Percentiles rank a stretch among this genome's conserved stretches.
Conservation (phyloP, 495 filamentous ascomycete genomes). For the Lentithecium fluviatile region DNA sequence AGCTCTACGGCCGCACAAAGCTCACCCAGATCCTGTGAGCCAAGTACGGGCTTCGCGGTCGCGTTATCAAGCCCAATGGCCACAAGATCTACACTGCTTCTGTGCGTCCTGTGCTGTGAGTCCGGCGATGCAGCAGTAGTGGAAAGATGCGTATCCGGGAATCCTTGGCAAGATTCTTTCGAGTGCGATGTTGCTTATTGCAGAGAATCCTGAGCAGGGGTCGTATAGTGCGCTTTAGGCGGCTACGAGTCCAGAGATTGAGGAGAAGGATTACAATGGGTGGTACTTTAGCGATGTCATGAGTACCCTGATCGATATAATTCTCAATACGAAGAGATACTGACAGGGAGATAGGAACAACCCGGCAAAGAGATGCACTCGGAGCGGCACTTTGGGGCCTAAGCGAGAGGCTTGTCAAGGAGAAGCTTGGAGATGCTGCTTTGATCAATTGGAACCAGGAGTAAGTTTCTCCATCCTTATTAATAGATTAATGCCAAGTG, state of each 20-base stretch:
- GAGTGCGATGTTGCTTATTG: constrained; percentile 38
- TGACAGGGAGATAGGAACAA: constrained; percentile 16
- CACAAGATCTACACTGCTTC: constrained; percentile 47
- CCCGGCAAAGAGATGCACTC: constrained; percentile 42
- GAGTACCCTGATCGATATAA: background rate
- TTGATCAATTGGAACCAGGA: constrained; percentile 41
- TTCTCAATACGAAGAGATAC: background rate
- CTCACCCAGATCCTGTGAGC: constrained; percentile 31
- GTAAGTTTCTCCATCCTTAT: too few relatives aligned
- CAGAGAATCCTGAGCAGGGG: constrained; percentile 47
- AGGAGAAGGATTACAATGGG: constrained; percentile 47
- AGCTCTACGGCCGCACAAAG: constrained; percentile 21
- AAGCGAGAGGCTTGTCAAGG: constrained; percentile 45
- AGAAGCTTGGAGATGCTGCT: constrained; percentile 48
- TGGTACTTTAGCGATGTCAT: constrained; percentile 45
- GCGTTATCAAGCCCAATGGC: constrained; percentile 47
- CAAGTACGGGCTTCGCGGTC: constrained; percentile 46
- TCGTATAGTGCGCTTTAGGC: constrained; percentile 49
- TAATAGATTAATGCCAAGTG: too few relatives aligned
- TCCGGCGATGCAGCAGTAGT: constrained; percentile 50
- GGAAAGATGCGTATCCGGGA: constrained; percentile 51
- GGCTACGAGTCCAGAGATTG: constrained; percentile 46
- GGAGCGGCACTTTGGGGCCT: constrained; percentile 48
- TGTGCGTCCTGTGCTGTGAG: constrained; percentile 50
- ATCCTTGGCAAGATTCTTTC: constrained; percentile 45